Percentiles rank a stretch among this genome's conserved stretches.
phyloP scores from a whole-genome alignment of 257 asterid genomes.

The Solanum bulbocastanum region DNA sequence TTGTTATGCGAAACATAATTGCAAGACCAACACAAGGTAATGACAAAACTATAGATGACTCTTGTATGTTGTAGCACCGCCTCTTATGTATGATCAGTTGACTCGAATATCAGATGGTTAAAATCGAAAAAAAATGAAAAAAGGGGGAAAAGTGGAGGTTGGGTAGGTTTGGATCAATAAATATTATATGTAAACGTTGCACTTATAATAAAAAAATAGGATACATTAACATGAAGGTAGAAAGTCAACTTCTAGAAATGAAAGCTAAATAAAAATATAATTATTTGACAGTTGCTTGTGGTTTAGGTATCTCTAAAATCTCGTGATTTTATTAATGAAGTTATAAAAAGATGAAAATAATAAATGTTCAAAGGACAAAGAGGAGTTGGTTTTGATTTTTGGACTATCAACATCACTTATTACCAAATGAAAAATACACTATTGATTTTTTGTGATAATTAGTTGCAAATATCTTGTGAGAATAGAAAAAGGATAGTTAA shows the following conservation, averaged over 20 bases:
- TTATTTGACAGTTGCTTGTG: constrained; percentile 37
- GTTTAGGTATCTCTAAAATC: constrained; percentile 54
- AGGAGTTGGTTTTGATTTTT: background rate
- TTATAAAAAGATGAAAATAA: background rate
- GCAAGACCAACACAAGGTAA: background rate
- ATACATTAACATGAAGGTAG: constrained; percentile 5
- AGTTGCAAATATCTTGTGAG: background rate
- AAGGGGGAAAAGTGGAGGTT: background rate
- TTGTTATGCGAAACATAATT: no score
- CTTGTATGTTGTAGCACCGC: background rate
- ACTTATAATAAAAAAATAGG: background rate
- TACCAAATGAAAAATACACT: background rate
- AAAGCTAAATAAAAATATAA: background rate
- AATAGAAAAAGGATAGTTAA: background rate
- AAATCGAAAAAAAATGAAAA: background rate
- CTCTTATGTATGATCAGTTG: background rate
- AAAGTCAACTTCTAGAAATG: background rate
- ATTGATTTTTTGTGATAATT: background rate
- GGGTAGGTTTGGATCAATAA: constrained; percentile 38
- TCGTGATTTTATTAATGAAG: constrained; percentile 28
- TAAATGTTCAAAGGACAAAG: constrained; percentile 4
- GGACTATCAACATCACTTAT: background rate
- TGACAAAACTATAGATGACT: background rate
- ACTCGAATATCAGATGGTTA: background rate
- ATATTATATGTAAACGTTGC: background rate